Evolutionary conservation across 2,329 filamentous ascomycete species (phyloP).

Genomic region (Dothidotthia symphoricarpi): DNA sequence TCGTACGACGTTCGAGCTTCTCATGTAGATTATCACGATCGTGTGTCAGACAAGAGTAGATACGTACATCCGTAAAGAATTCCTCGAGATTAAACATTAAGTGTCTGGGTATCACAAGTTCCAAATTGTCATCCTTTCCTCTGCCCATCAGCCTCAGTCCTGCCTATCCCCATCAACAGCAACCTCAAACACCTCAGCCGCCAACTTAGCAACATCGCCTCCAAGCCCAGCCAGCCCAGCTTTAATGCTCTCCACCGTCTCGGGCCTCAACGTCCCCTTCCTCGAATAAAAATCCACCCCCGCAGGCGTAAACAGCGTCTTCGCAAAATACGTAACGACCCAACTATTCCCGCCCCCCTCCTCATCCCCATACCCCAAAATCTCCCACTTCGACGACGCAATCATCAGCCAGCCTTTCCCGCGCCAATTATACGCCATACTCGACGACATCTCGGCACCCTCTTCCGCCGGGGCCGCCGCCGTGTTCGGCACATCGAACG

Average conservation of each 20-base stretch:
- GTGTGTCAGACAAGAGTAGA: no score
- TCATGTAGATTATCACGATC: no score
- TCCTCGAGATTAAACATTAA: conserved; percentile 1
- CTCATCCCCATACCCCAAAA: conserved; percentile 70
- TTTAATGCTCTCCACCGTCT: conserved; percentile 58
- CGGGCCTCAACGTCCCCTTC: conserved; percentile 55
- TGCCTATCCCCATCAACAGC: conserved; percentile 27
- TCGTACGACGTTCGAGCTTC: no score
- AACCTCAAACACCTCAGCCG: conserved; percentile 49
- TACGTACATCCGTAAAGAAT: no score
- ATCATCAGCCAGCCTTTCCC: conserved; percentile 73
- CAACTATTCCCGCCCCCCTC: conserved; percentile 55
- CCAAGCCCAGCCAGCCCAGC: conserved; percentile 54
- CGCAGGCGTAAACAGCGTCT: conserved; percentile 78
- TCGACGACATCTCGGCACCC: conserved; percentile 50
- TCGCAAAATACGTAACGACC: conserved; percentile 81
- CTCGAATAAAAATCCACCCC: conserved; percentile 77
- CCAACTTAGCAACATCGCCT: conserved; percentile 55
- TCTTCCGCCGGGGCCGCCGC: not conserved
- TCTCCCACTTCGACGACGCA: conserved; percentile 75
- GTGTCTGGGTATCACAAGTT: not conserved
- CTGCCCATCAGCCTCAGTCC: conserved; percentile 4
- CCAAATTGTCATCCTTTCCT: not conserved
- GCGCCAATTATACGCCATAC: conserved; percentile 60
- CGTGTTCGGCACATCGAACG: conserved; percentile 33